A percentile compares a stretch with the other conserved stretches of the same genome.
Evolutionary conservation across 2,329 filamentous ascomycete species (phyloP).

Genomic region (Cladorrhinum sp.): DNA sequence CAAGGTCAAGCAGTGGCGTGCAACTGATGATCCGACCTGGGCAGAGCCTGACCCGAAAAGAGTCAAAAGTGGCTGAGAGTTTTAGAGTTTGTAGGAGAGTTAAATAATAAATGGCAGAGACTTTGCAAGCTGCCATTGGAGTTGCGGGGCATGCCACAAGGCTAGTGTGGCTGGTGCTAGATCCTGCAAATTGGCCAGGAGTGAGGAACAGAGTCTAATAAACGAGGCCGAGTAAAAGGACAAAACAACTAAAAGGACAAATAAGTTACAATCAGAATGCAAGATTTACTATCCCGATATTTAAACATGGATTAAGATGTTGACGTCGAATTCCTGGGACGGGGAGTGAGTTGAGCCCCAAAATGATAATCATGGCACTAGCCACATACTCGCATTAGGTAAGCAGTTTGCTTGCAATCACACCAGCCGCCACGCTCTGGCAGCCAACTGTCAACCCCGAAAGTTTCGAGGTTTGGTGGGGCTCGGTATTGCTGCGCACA

Average conservation of each 20-base stretch:
- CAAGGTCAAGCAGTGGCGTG: conserved; percentile 57
- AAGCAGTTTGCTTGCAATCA: conserved; percentile 12
- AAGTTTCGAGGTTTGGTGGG: conserved; percentile 19
- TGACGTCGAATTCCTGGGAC: too few species aligned
- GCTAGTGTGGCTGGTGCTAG: not conserved
- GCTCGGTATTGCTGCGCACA: conserved; percentile 27
- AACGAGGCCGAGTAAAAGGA: too few species aligned
- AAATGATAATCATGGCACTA: too few species aligned
- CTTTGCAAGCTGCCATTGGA: not conserved
- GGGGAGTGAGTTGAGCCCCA: too few species aligned
- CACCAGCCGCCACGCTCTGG: not conserved
- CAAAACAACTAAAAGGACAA: too few species aligned
- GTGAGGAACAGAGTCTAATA: not conserved
- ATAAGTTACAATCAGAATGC: too few species aligned
- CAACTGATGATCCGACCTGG: conserved; percentile 60
- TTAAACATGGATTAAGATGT: too few species aligned
- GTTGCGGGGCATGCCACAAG: not conserved
- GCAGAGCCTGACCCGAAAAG: conserved; percentile 30
- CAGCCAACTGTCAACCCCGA: conserved; percentile 18
- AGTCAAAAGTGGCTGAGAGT: conserved; percentile 5
- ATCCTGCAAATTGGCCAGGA: not conserved
- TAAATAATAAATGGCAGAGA: not conserved
- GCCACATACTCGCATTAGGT: conserved; percentile 16
- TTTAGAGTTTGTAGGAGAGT: not conserved
- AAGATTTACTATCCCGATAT: too few species aligned